Conservation (phyloP, 1,284 basidiomycete species). For the Ceratobasidium papillatum region DNA sequence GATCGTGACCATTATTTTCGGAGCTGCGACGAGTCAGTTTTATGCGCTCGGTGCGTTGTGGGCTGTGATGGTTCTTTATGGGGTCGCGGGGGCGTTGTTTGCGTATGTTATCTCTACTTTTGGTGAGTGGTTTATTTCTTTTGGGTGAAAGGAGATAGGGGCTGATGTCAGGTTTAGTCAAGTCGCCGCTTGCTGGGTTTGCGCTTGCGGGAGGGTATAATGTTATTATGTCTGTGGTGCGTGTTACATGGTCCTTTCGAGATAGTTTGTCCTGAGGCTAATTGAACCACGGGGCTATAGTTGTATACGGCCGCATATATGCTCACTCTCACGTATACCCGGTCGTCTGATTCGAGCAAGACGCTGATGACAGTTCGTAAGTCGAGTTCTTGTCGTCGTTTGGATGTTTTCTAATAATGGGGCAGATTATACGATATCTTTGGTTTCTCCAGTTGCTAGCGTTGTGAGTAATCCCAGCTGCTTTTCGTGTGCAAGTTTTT, state of each 20-base stretch:
- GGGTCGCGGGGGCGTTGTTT: slow-evolving; percentile 71
- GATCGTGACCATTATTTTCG: slow-evolving; percentile 70
- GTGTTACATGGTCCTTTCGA: slow-evolving; percentile 54
- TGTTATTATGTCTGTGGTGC: slow-evolving; percentile 67
- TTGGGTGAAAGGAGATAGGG: background rate
- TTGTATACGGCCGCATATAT: slow-evolving; percentile 72
- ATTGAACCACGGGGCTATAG: slow-evolving; percentile 50
- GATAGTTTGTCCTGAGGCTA: background rate
- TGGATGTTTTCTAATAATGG: background rate
- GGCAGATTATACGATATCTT: slow-evolving; percentile 69
- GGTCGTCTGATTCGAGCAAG: slow-evolving; percentile 61
- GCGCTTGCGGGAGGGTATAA: slow-evolving; percentile 79
- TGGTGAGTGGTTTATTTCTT: slow-evolving; percentile 45
- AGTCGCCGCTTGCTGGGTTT: slow-evolving; percentile 77
- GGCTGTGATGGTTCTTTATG: slow-evolving; percentile 75
- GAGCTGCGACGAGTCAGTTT: slow-evolving; percentile 67
- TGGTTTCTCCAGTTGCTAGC: slow-evolving; percentile 74
- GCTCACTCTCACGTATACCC: slow-evolving; percentile 74
- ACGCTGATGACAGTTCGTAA: slow-evolving; percentile 69
- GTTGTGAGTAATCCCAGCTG: slow-evolving; percentile 59
- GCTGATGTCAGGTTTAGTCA: slow-evolving; percentile 48
- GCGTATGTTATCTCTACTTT: slow-evolving; percentile 72
- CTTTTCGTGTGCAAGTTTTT: background rate
- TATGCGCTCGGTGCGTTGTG: slow-evolving; percentile 77
- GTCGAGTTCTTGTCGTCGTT: slow-evolving; percentile 41